Base-by-base conservation (phyloP, 164 flowering plant species). In the Stephania cephalantha region DNA sequence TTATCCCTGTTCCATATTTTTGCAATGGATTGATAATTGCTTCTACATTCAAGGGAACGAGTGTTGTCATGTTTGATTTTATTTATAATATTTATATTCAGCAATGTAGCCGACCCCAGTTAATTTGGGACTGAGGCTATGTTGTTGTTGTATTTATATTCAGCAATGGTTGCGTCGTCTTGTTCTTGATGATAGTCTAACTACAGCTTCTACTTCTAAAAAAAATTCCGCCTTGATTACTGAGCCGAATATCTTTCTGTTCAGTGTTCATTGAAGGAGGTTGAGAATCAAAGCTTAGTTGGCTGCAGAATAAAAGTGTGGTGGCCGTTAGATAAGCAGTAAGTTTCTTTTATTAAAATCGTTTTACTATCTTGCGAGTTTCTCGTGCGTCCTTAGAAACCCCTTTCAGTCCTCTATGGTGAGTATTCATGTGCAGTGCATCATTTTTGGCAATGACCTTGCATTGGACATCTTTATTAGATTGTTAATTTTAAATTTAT, bases 261-360 rank as follows among this genome's bases (percentile, higher is more conserved):
- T 31, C 85, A 95, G 99, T 89, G 95, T 85, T 84, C 94, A 48
- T 77, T 73, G 10, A 85, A 82, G 82, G 87, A 79, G 52, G 78
- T 46, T 78, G 86, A 70, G 76, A 82, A 73, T 77, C 77, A 81
- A 31, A 46, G 82, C 30, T 80, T 96, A 84, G 83, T 94, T 85
- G 93, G 87, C 20, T 83, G 86, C 87, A 87, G 92, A 81, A 88
- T 96, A 73, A 88, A 90, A 86, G 91, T 96, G 68, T 96, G 99
- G 98, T 96, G 99, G 99, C 99, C 99, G 31, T 79, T 94, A 85
- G 99, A 96, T 82, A 92, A 89, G 84, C 48, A 78, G 99, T 94
- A 79, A 88, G 98, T 88, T 35, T 6, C 64, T 73, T 44, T 52
- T 30, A 72, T 75, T 31, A 15, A 50, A 50, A 50, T 50, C 55